Percentiles rank a stretch among this genome's conserved stretches.
Conservation (phyloP, 495 filamentous ascomycete species). For the Trichoderma orchidacearum region DNA sequence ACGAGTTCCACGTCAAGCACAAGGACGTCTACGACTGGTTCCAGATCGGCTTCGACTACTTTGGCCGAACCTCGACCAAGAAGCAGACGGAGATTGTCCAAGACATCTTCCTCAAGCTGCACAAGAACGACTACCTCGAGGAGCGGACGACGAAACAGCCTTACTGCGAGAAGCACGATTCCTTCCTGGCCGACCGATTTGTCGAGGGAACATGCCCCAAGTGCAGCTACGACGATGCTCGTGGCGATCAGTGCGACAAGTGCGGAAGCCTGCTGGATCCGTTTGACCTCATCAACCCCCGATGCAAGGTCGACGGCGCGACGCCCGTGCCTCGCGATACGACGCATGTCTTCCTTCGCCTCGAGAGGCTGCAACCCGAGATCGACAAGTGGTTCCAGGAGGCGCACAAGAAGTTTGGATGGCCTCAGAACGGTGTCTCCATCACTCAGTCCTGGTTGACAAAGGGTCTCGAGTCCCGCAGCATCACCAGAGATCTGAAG, state of each 20-base stretch:
- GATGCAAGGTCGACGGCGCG: slow-evolving; percentile 74
- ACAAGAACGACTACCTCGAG: slow-evolving; percentile 67
- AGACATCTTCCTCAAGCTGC: slow-evolving; percentile 65
- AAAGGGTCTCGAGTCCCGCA: slow-evolving; percentile 66
- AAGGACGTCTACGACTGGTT: slow-evolving; percentile 75
- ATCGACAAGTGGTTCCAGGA: slow-evolving; percentile 58
- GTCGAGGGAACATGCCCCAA: slow-evolving; percentile 81
- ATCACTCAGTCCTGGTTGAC: slow-evolving; percentile 71
- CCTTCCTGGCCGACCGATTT: slow-evolving; percentile 85
- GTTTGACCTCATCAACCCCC: slow-evolving; percentile 42
- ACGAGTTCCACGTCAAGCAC: slow-evolving; percentile 78
- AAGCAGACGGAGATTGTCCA: slow-evolving; percentile 80
- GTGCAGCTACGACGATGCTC: slow-evolving; percentile 69
- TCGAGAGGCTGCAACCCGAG: slow-evolving; percentile 66
- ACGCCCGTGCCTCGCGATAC: slow-evolving; percentile 56
- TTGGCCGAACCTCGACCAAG: slow-evolving; percentile 68
- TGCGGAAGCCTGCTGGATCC: slow-evolving; percentile 71
- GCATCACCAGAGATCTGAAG: slow-evolving; percentile 84
- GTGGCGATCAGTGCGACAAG: slow-evolving; percentile 71
- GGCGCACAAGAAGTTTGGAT: slow-evolving; percentile 32
- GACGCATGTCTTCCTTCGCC: slow-evolving; percentile 53
- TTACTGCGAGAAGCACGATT: slow-evolving; percentile 72
- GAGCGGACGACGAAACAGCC: slow-evolving; percentile 66
- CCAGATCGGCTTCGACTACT: slow-evolving; percentile 70
- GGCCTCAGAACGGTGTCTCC: slow-evolving; percentile 62